Evolutionary conservation across 768 basidiomycete species (phyloP), one percentile per base, ranked within the genome.

Genomic region (Naganishia vaughanmartiniae): DNA sequence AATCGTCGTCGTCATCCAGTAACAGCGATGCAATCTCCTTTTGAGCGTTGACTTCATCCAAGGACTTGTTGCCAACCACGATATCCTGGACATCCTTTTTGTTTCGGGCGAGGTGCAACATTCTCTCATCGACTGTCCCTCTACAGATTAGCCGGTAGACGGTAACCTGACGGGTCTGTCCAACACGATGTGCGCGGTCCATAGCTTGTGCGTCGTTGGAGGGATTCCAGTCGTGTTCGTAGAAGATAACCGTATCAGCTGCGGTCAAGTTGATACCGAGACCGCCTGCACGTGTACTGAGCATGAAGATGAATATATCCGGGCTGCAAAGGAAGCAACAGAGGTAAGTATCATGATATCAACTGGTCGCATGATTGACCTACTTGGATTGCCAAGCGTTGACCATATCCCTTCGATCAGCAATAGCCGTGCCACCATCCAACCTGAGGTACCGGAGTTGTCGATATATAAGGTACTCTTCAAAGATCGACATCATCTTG

Each of bases 31-130:
- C 95, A 67, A 99, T 96, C 81, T 99, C 96, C 82, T 92, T 94
- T 31, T 93, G 92, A 80, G 93, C 94, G 24, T 92, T 87, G 66
- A 90, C 90, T 73, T 96, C 93, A 1, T 90, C 92, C 79, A 96
- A 89, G 72, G 88, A 92, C 82, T 96, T 97, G 83, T 91, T 94
- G 65, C 96, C 96, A 10, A 99, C 96, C 65, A 99, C 96, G 71
- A 97, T 95, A 76, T 99, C 96, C 87, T 98, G 96, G 5, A 98
- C 93, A 78, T 96, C 93, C 87, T 96, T 96, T 84, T 96, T 96
- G 70, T 93, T 92, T 57, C 95, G 87, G 5, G 96, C 94, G 65
- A 99, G 85, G 81, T 95, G 92, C 26, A 99, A 87, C 75, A 99
- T 99, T 3, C 96, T 91, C 81, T 99, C 95, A 78, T 99, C 81